Conservation (phyloP, 2,329 filamentous ascomycete genomes). For the Monosporascus sp. region DNA sequence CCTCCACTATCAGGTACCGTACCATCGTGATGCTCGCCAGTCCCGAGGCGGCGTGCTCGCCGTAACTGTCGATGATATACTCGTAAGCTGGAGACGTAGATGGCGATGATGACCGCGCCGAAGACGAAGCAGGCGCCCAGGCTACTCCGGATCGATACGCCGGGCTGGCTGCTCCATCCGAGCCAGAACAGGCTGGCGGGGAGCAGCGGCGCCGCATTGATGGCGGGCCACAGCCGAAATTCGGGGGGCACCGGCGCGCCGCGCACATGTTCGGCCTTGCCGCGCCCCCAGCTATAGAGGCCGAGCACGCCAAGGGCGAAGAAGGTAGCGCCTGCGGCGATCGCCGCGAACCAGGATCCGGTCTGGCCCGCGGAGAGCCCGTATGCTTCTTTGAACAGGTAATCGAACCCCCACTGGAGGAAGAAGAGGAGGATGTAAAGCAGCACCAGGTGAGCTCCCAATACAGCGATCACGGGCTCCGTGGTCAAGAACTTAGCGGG, state of each 20-base stretch:
- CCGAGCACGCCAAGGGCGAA: constrained; percentile 36
- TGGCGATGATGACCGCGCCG: no score
- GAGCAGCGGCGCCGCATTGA: constrained; percentile 17
- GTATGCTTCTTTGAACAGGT: constrained; percentile 45
- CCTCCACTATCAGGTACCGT: no score
- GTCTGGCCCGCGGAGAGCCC: constrained; percentile 36
- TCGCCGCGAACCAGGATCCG: constrained; percentile 41
- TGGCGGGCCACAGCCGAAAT: constrained; percentile 46
- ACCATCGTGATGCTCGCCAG: no score
- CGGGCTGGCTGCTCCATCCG: constrained; percentile 43
- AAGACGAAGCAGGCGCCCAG: no score
- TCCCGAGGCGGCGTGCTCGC: no score
- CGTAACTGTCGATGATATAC: no score
- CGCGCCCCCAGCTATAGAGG: constrained; percentile 37
- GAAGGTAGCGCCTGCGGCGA: constrained; percentile 32
- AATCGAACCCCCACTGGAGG: constrained; percentile 44
- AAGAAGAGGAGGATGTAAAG: constrained; percentile 40
- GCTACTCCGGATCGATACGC: no score
- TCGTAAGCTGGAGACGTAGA: no score
- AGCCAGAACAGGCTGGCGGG: constrained; percentile 53
- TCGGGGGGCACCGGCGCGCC: constrained; percentile 43
- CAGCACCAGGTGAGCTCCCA: constrained; percentile 41
- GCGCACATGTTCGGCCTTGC: constrained; percentile 34
- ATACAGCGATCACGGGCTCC: constrained; percentile 41
- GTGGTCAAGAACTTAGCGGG: constrained; percentile 35